Evolutionary conservation across 495 filamentous ascomycete genomes (phyloP).

Genomic region (Penicillium pulvis): DNA sequence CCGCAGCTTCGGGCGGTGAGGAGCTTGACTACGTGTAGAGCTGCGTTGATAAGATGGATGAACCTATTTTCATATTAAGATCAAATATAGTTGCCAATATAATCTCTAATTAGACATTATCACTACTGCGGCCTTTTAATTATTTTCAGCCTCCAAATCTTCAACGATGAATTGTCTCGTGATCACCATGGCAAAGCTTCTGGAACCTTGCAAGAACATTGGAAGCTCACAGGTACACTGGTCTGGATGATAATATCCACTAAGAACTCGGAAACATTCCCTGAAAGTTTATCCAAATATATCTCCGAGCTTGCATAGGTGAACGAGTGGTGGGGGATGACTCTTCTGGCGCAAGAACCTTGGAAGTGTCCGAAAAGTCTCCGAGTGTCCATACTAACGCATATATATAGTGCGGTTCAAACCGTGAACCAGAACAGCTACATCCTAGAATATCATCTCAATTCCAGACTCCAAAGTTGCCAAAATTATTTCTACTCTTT

Average conservation of each 20-base stretch:
- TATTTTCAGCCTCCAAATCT: not conserved
- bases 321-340: too few species aligned
- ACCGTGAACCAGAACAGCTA: not conserved
- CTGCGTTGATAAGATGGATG: not conserved
- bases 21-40: slow-evolving; percentile 1
- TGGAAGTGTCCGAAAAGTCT: slow-evolving; percentile 33
- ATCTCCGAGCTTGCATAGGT: slow-evolving; percentile 13
- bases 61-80: too few species aligned
- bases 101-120: too few species aligned
- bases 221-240: not conserved
- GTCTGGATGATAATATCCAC: not conserved
- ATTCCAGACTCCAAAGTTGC: too few species aligned
- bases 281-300: not conserved
- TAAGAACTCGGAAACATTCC: slow-evolving; percentile 2
- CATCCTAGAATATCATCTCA: not conserved
- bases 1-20: slow-evolving; percentile 12
- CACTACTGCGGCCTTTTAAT: not conserved
- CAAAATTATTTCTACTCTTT: not conserved
- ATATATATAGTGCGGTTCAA: not conserved
- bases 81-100: too few species aligned
- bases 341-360: too few species aligned
- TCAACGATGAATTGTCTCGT: not conserved
- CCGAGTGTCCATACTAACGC: slow-evolving; percentile 11
- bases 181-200: not conserved
- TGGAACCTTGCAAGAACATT: not conserved